Percentiles rank a stretch among this genome's conserved stretches.
phyloP scores from a whole-genome alignment of 306 rosid genomes.

The Trifolium fragiferum region DNA sequence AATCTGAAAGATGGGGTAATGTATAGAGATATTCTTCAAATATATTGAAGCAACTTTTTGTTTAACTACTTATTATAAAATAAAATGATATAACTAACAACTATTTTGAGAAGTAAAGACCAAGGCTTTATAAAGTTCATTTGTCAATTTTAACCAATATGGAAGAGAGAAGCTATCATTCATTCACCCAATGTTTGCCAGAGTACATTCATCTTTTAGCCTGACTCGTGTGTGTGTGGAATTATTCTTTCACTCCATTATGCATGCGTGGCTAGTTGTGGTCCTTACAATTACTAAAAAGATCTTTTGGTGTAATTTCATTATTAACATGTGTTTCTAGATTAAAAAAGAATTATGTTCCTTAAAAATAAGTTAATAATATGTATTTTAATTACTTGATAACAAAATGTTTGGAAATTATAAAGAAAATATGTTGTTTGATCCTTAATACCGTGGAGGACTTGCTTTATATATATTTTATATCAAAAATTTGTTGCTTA shows the following conservation, averaged over 20 bases:
- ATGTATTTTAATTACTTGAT: too few relatives aligned
- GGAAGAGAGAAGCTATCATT: conserved; percentile 36
- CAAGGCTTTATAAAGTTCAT: conserved; percentile 36
- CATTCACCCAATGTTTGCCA: conserved; percentile 35
- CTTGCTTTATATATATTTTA: too few relatives aligned
- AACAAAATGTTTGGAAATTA: too few relatives aligned
- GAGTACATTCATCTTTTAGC: conserved; percentile 38
- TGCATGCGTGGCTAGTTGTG: conserved; percentile 29
- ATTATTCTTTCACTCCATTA: conserved; percentile 33
- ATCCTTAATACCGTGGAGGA: too few relatives aligned
- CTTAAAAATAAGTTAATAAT: too few relatives aligned
- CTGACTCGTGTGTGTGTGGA: background rate
- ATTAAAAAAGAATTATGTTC: too few relatives aligned
- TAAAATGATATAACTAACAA: background rate
- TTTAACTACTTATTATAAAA: background rate
- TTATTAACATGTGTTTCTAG: too few relatives aligned
- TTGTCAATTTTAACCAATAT: conserved; percentile 37
- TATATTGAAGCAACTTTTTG: conserved; percentile 16
- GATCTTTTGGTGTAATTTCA: conserved; percentile 30
- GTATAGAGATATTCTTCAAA: background rate
- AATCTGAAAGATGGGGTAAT: conserved; percentile 2
- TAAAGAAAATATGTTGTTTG: too few relatives aligned
- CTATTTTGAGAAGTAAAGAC: conserved; percentile 36
- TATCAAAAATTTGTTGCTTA: background rate
- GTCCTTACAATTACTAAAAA: conserved; percentile 44